These are phyloP conservation scores for Globisporangium megalacanthum DNA, from an alignment of 352 stramenopile species.

Conservation along the genomic window DNA sequence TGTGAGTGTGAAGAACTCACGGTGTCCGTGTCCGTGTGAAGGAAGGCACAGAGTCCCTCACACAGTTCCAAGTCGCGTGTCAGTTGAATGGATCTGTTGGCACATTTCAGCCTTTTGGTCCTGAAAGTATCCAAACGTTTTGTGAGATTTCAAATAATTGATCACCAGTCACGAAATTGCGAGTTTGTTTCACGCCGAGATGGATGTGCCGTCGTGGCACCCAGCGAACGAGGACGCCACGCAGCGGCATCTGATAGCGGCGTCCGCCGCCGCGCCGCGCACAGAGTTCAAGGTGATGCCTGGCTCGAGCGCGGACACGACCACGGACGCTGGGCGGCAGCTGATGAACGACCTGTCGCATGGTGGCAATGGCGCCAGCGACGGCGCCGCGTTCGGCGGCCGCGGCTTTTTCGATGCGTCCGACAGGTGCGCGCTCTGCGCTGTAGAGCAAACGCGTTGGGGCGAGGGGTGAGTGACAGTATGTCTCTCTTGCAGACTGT, in stretches of 20 bases:
- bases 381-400: constrained; percentile 21
- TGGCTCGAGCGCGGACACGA: constrained; percentile 49
- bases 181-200: constrained; percentile 7
- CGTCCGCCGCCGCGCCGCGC: constrained; percentile 20
- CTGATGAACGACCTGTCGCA: constrained; percentile 38
- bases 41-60: too few relatives aligned
- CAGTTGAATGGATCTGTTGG: too few relatives aligned
- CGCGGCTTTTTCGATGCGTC: constrained; percentile 69
- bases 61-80: too few relatives aligned
- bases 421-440: constrained; percentile 26
- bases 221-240: constrained; percentile 56
- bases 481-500: constrained; percentile 24
- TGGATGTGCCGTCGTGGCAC: constrained; percentile 75
- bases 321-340: constrained; percentile 57
- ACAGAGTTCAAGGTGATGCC: constrained; percentile 70
- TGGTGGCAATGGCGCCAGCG: constrained; percentile 22
- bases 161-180: neutral
- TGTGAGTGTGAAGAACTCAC: too few relatives aligned
- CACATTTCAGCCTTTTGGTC: too few relatives aligned
- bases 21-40: too few relatives aligned
- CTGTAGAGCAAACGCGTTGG: too few relatives aligned
- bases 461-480: neutral
- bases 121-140: too few relatives aligned
- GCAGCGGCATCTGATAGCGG: constrained; percentile 22
- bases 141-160: neutral